Conservation (phyloP, 2,329 filamentous ascomycete species). For the Paracoccidioides lutzii region DNA sequence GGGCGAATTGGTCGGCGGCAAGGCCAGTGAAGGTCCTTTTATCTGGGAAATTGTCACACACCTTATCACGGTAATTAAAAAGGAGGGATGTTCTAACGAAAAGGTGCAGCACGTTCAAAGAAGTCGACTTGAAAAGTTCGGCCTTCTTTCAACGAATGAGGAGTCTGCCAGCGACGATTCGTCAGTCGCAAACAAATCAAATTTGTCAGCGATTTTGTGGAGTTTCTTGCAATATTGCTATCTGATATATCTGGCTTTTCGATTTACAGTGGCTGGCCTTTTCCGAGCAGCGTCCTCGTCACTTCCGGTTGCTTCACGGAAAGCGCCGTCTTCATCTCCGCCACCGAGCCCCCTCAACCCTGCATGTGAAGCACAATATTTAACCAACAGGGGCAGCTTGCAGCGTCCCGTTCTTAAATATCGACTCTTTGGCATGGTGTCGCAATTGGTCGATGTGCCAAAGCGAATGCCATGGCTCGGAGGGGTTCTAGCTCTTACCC, state of each 20-base stretch:
- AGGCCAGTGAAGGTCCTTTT: constrained; percentile 75
- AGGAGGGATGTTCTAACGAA: constrained; percentile 15
- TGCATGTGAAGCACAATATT: constrained; percentile 21
- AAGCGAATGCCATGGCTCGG: constrained; percentile 82
- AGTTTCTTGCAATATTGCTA: constrained; percentile 39
- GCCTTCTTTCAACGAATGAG: constrained; percentile 36
- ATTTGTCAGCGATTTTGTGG: constrained; percentile 35
- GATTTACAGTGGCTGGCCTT: constrained; percentile 52
- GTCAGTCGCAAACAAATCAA: constrained; percentile 21
- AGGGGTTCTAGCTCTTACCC: constrained; percentile 60
- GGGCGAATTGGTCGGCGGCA: constrained; percentile 66
- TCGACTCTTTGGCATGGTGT: constrained; percentile 61
- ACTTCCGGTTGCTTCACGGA: constrained; percentile 11
- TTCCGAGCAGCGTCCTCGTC: constrained; percentile 56
- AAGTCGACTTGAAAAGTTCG: constrained; percentile 44
- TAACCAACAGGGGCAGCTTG: constrained; percentile 18
- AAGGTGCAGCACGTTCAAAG: constrained; percentile 21
- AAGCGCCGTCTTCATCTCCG: constrained; percentile 17
- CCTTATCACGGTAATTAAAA: constrained; percentile 39
- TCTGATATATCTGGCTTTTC: constrained; percentile 47
- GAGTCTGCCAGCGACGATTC: constrained; percentile 15
- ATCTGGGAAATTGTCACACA: constrained; percentile 76
- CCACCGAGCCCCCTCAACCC: constrained; percentile 15
- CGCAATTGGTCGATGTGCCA: constrained; percentile 59
- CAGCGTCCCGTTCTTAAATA: constrained; percentile 59